phyloP scores from a whole-genome alignment of 2,329 filamentous ascomycete genomes.

The Xylariaceae sp. region DNA sequence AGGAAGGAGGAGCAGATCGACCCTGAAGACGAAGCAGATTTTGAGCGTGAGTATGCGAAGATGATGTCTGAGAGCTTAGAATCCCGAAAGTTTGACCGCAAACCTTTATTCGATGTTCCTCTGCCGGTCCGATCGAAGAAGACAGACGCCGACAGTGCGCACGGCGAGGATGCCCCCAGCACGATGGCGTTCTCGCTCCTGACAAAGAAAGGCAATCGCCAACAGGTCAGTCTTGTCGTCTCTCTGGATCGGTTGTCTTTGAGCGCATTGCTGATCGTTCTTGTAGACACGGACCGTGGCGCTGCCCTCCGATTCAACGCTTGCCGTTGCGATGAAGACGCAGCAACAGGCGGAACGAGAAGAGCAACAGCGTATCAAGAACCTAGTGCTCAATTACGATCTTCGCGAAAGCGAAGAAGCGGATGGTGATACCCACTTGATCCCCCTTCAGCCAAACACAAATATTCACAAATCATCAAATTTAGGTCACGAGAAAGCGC shows the following conservation, averaged over 20 bases:
- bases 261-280: slow-evolving; percentile 19
- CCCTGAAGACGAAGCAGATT: slow-evolving; percentile 93
- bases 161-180: slow-evolving; percentile 42
- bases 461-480: slow-evolving; percentile 53
- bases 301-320: slow-evolving; percentile 86
- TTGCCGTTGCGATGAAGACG: slow-evolving; percentile 93
- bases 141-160: slow-evolving; percentile 41
- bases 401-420: slow-evolving; percentile 79
- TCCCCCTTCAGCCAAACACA: slow-evolving; percentile 48
- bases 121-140: slow-evolving; percentile 79
- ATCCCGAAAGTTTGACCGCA: slow-evolving; percentile 93
- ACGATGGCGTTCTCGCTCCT: slow-evolving; percentile 98
- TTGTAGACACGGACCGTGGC: slow-evolving; percentile 84
- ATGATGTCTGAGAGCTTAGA: slow-evolving; percentile 98
- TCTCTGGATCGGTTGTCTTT: neutral
- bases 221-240: slow-evolving; percentile 70
- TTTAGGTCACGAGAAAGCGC: slow-evolving; percentile 53
- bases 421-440: slow-evolving; percentile 67
- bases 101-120: slow-evolving; percentile 93
- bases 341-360: slow-evolving; percentile 94
- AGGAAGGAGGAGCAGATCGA: slow-evolving; percentile 88
- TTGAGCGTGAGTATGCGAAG: slow-evolving; percentile 96
- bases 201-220: slow-evolving; percentile 93
- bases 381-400: slow-evolving; percentile 94
- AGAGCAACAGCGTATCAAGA: slow-evolving; percentile 98